Conservation (phyloP, 345 rosid genomes). For the Pugionium dolabratum region DNA sequence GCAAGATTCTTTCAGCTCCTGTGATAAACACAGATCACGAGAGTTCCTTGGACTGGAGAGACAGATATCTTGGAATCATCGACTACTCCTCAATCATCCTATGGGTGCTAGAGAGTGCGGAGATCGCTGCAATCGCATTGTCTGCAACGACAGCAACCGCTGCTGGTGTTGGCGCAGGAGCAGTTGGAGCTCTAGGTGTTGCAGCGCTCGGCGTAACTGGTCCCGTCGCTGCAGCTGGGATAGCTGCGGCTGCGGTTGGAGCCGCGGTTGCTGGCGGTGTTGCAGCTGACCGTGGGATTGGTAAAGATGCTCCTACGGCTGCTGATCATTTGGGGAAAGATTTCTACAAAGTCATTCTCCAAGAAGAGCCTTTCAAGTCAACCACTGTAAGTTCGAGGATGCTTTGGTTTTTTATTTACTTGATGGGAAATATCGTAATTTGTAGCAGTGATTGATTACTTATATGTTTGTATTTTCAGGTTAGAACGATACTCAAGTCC, state of each 20-base stretch:
- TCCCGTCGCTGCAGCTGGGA: conserved; percentile 67
- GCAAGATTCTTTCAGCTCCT: conserved; percentile 82
- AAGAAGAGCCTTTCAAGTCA: conserved; percentile 89
- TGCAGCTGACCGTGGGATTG: conserved; percentile 62
- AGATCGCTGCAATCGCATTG: conserved; percentile 68
- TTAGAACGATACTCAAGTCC: conserved; percentile 66
- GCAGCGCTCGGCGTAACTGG: conserved; percentile 69
- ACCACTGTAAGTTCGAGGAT: conserved; percentile 52
- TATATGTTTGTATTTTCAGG: conserved; percentile 46
- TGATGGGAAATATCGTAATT: too few species aligned
- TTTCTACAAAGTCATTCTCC: conserved; percentile 69
- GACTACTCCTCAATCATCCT: conserved; percentile 77
- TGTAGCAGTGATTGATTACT: not conserved
- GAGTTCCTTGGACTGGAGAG: conserved; percentile 61
- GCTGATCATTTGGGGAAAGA: conserved; percentile 71
- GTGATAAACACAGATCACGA: conserved; percentile 58
- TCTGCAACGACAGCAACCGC: conserved; percentile 72
- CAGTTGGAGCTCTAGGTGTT: conserved; percentile 77
- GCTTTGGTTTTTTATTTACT: too few species aligned
- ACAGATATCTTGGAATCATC: conserved; percentile 72
- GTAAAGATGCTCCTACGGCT: conserved; percentile 71
- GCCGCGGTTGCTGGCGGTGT: conserved; percentile 82
- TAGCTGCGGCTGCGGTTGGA: conserved; percentile 77
- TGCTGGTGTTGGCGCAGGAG: conserved; percentile 78
- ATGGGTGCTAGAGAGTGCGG: conserved; percentile 85